phyloP scores from a whole-genome alignment of 352 stramenopile species.

The Phytophthora vignae region DNA sequence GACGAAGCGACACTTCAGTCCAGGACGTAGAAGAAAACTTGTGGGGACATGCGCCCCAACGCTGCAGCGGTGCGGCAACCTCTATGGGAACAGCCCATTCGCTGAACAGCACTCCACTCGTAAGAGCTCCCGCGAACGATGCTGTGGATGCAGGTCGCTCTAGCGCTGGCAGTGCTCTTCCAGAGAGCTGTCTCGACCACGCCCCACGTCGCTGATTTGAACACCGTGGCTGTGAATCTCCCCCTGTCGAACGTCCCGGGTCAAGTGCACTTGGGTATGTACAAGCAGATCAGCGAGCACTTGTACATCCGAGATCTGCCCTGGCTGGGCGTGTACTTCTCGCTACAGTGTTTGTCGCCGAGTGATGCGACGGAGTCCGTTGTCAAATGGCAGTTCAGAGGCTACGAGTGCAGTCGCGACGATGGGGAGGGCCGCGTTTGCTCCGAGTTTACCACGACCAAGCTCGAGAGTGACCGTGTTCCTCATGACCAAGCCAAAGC shows the following conservation, averaged over 20 bases:
- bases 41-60: neutral
- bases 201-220: neutral
- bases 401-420: constrained; percentile 45
- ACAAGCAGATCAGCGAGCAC: constrained; percentile 25
- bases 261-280: constrained; percentile 45
- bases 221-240: constrained; percentile 38
- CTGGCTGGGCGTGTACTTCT: constrained; percentile 45
- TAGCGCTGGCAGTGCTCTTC: neutral
- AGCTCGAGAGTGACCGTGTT: constrained; percentile 34
- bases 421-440: constrained; percentile 28
- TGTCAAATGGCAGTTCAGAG: constrained; percentile 48
- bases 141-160: constrained; percentile 13
- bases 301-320: constrained; percentile 44
- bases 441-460: constrained; percentile 32
- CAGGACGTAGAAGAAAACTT: constrained; percentile 23
- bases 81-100: constrained; percentile 19
- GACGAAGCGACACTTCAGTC: constrained; percentile 25
- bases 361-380: neutral
- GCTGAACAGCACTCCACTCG: neutral
- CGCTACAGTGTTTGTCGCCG: constrained; percentile 21
- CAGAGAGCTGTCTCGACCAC: neutral
- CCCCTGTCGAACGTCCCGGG: constrained; percentile 26
- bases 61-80: neutral
- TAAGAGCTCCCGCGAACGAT: neutral
- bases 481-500: constrained; percentile 2